Base-by-base conservation (phyloP, 2,329 filamentous ascomycete species). In the Didymella lethalis region DNA sequence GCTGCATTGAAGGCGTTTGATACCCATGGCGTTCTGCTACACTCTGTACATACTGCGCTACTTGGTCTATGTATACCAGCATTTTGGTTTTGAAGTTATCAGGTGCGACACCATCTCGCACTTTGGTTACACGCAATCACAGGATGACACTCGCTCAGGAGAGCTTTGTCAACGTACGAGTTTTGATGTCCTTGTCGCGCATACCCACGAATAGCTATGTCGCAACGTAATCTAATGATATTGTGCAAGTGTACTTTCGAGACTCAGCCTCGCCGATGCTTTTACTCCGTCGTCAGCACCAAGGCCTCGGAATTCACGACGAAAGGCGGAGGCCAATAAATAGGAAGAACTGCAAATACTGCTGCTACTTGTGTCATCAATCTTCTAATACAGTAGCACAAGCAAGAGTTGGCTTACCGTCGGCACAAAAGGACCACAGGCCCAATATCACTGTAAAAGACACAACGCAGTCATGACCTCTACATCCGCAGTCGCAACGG, bases 1-100 rank as follows among this genome's bases (percentile, higher is more conserved):
- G 59, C 47, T 60, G 67, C 68, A 71, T 75, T 64, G 60, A 61
- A 60, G 71, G 71, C 72, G 71, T 74, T 75, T 63, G 67, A 75
- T 73, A 75, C 69, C 72, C 70, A 64, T 48, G 48, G 61, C 52
- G 56, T 62, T 54, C 44, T 56, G 54, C 56, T 54, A 38, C 38
- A 23, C 53, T 31, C 40, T 57, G 57, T 47, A 47, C 20, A 47
- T 44, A 44, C 28, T 58, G 45, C 53, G 47, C 25, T 25, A 31
- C 14, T 28, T 34, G 34, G 25, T n/a, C 31, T 34, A 18, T 12
- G 44, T 10, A 16, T 34, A 3, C 40, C 29, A 12, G 31, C 25
- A 40, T 45, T 45, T 36, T 45, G 16, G 40, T 10, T 25, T 44
- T 31, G 38, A 43, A 14, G 8, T 46, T n/a, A n/a, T 23, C 28